phyloP scores from a whole-genome alignment of 345 rosid genomes.

The Eucalyptus shirleyi region DNA sequence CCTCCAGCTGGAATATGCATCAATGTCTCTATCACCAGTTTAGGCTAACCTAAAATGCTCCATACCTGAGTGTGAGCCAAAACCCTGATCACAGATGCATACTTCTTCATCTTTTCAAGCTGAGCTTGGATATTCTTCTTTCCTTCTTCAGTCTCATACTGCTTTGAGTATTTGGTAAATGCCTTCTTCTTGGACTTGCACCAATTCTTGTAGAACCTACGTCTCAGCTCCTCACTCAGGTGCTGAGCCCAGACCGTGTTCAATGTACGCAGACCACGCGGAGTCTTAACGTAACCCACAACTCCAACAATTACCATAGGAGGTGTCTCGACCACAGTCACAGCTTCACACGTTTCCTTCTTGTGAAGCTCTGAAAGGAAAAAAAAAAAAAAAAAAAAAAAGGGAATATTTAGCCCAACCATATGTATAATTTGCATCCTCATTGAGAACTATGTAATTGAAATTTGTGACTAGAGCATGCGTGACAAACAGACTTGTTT shows the following conservation, averaged over 20 bases:
- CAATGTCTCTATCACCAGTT: not conserved
- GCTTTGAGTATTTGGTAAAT: not conserved
- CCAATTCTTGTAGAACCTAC: slow-evolving; percentile 33
- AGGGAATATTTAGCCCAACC: not conserved
- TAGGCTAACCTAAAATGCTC: not conserved
- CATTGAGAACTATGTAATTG: not conserved
- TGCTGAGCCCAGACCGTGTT: slow-evolving; percentile 36
- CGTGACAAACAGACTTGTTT: not conserved
- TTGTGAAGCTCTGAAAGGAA: slow-evolving; percentile 20
- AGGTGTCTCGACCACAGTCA: slow-evolving; percentile 24
- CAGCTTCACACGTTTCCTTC: slow-evolving; percentile 37
- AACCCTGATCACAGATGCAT: slow-evolving; percentile 54
- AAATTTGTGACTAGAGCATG: not conserved
- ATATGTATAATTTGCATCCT: not conserved
- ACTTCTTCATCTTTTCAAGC: slow-evolving; percentile 78
- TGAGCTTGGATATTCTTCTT: slow-evolving; percentile 37
- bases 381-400: not conserved
- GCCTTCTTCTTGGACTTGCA: slow-evolving; percentile 11
- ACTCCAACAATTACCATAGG: slow-evolving; percentile 31
- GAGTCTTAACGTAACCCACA: slow-evolving; percentile 24
- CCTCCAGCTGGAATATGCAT: not conserved
- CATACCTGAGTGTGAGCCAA: slow-evolving; percentile 77
- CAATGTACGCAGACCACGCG: slow-evolving; percentile 23
- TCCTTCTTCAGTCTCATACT: slow-evolving; percentile 15
- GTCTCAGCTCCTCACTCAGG: slow-evolving; percentile 22